phyloP scores from a whole-genome alignment of 306 rosid genomes.

The Malus sieversii region DNA sequence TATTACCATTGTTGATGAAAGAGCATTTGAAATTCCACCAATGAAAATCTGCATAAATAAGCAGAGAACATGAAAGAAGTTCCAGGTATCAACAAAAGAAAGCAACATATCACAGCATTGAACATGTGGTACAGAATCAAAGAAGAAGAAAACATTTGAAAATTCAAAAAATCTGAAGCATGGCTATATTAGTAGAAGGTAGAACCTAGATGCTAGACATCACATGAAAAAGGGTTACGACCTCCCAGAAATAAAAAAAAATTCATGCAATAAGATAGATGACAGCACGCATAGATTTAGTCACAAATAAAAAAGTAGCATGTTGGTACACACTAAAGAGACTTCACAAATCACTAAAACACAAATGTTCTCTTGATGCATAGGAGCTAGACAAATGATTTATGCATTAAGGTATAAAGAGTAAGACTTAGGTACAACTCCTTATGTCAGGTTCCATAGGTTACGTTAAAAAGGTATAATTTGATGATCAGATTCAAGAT shows the following conservation, averaged over 20 bases:
- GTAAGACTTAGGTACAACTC: too few relatives aligned
- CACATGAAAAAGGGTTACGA: not conserved
- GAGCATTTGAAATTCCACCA: slow-evolving; percentile 75
- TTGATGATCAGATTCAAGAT: too few relatives aligned
- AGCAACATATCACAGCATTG: not conserved
- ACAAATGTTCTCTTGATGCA: not conserved
- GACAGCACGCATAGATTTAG: not conserved
- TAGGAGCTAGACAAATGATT: too few relatives aligned
- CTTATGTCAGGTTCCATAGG: too few relatives aligned
- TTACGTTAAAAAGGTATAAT: too few relatives aligned
- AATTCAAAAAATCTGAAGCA: not conserved
- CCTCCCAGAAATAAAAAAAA: not conserved
- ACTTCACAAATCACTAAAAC: not conserved
- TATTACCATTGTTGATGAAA: slow-evolving; percentile 77
- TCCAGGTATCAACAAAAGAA: not conserved
- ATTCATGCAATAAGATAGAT: not conserved
- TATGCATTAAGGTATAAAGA: too few relatives aligned
- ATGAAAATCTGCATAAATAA: slow-evolving; percentile 60
- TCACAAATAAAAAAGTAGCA: not conserved
- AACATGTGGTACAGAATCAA: not conserved
- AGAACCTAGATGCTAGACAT: not conserved
- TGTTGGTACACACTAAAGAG: not conserved
- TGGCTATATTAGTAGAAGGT: too few relatives aligned
- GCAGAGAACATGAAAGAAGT: not conserved
- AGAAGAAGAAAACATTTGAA: too few relatives aligned